These are phyloP conservation scores for Didymella glomerata DNA, from an alignment of 2,329 filamentous ascomycete species.

Conservation along the genomic window DNA sequence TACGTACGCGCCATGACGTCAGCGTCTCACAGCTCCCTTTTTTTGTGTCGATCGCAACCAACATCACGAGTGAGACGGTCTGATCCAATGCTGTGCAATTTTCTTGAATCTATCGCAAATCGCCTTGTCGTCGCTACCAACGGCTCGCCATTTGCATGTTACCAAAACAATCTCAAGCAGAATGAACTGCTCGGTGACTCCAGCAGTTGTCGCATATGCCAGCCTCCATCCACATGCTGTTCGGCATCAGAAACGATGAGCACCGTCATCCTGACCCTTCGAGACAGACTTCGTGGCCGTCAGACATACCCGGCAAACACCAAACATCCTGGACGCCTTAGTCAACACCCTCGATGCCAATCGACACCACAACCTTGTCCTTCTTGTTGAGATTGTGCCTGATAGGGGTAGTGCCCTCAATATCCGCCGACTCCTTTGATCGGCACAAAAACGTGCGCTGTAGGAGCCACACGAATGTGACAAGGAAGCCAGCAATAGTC, in stretches of 20 bases:
- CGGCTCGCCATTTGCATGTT: background rate
- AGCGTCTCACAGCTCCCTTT: slow-evolving; percentile 14
- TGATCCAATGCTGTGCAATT: background rate
- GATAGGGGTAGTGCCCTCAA: background rate
- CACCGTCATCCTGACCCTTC: background rate
- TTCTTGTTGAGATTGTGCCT: background rate
- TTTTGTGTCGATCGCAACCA: slow-evolving; percentile 6
- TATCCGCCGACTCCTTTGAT: background rate
- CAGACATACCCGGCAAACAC: background rate
- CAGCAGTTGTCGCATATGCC: background rate
- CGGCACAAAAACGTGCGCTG: background rate
- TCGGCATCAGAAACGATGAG: background rate
- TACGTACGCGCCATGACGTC: slow-evolving; percentile 20
- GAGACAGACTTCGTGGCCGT: background rate
- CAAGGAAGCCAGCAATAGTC: background rate
- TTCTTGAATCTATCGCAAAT: no score
- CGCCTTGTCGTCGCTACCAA: no score
- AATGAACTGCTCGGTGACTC: background rate
- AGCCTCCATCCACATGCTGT: no score
- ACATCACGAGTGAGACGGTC: background rate
- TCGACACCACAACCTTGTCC: background rate
- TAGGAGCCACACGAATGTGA: background rate
- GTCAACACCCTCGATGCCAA: background rate
- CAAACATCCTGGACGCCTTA: background rate
- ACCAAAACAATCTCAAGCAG: background rate